These are phyloP conservation scores for Gynostemma pentaphyllum DNA, from an alignment of 306 rosid species.

Conservation along the genomic window DNA sequence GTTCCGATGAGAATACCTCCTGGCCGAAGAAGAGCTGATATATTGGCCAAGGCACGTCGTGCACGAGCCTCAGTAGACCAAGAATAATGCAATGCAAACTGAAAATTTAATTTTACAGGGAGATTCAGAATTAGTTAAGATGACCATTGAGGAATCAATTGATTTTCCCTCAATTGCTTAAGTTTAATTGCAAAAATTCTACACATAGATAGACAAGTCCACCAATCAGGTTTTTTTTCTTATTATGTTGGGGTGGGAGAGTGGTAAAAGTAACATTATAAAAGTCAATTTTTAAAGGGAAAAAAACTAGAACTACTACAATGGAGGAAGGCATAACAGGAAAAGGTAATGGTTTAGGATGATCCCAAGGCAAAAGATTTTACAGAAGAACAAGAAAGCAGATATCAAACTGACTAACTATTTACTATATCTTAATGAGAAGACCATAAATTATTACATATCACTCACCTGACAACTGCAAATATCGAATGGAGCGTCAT, in stretches of 20 bases:
- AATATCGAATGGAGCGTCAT: slow-evolving; percentile 81
- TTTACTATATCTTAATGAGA: background rate
- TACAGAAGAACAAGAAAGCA: background rate
- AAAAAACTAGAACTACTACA: too few species aligned
- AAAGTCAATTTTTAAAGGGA: too few species aligned
- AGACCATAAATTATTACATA: slow-evolving; percentile 2
- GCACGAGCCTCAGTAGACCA: slow-evolving; percentile 99
- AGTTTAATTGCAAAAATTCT: background rate
- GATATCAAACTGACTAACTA: background rate
- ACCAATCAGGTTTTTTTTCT: background rate
- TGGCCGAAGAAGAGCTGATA: slow-evolving; percentile 93
- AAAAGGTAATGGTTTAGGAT: background rate
- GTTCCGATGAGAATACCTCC: slow-evolving; percentile 95
- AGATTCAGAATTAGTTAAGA: background rate
- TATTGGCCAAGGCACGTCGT: slow-evolving; percentile 77
- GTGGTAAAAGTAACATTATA: too few species aligned
- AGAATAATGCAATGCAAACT: slow-evolving; percentile 59
- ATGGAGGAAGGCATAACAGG: too few species aligned
- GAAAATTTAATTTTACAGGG: slow-evolving; percentile 10
- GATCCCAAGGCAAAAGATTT: background rate
- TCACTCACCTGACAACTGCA: slow-evolving; percentile 79
- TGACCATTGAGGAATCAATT: background rate
- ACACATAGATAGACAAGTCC: background rate
- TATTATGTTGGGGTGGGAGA: too few species aligned
- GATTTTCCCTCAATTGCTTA: background rate